Evolutionary conservation across 1,284 basidiomycete genomes (phyloP), one percentile per base, ranked within the genome.

Genomic region (Bondarzewia mesenterica): DNA sequence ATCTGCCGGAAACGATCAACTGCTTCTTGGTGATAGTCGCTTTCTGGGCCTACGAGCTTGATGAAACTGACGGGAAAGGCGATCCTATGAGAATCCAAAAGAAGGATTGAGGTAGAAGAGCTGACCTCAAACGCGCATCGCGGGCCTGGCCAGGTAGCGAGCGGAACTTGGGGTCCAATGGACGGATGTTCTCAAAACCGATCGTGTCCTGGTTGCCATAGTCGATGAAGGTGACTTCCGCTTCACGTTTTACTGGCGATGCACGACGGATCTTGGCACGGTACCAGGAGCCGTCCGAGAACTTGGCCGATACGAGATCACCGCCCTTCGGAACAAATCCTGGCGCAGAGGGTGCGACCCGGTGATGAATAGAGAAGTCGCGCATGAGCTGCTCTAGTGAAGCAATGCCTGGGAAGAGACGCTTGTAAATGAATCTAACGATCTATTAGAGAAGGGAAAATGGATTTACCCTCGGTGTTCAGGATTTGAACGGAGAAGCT

Each of bases 231-330:
- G 82, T 86, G 35, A 93, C 83, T 61, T 93, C 89, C 2, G 86
- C 89, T 65, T 91, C 87, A 63, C 88, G 92, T 71, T 93, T 94
- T 44, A 90, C 60, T 4, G 84, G 80, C 29, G 88, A 93, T 21
- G 81, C 72, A 32, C 87, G 79, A 52, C 85, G 85, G 54, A 96
- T 84, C 68, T 83, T 88, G 38, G 93, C 93, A 49, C 93, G 87
- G 66, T 96, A 97, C 93, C 93, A 97, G 51, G 85, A 77, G 21
- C 89, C 86, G 65, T 96, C 93, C 18, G 85, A 88, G 66, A 89
- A 91, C 62, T 88, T 89, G 7, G 87, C 93, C 20, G 91, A 91
- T 16, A 98, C 90, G 20, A 96, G 74, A 52, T 97, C 93, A 23
- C 93, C 93, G 16, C 76, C 78, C 60, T 78, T 82, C 2, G 93